These are phyloP conservation scores for Chrysochromulina parva DNA, from an alignment of 78 protist species.

Conservation along the genomic window DNA sequence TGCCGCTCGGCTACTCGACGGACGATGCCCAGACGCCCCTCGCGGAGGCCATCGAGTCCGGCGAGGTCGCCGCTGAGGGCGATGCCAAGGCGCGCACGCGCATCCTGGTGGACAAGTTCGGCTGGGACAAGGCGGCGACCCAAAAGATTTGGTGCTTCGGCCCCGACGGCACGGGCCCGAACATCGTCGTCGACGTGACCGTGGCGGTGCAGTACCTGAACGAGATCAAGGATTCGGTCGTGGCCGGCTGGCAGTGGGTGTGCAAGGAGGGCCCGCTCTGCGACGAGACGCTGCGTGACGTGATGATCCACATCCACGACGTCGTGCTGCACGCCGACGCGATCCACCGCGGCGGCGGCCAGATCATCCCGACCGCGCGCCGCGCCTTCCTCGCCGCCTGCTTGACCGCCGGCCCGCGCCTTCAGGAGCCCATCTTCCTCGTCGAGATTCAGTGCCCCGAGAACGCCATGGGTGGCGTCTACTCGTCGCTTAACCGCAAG, in stretches of 20 bases:
- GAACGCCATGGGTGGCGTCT: conserved; percentile 92
- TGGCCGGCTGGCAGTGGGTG: conserved; percentile 93
- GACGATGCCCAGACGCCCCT: conserved; percentile 59
- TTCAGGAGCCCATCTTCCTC: conserved; percentile 95
- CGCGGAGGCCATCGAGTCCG: conserved; percentile 83
- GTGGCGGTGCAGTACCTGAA: conserved; percentile 90
- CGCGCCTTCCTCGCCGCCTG: conserved; percentile 83
- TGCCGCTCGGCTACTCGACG: conserved; percentile 85
- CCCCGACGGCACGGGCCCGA: conserved; percentile 95
- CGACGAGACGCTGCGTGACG: conserved; percentile 97
- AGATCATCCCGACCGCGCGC: conserved; percentile 88
- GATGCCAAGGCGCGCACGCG: conserved; percentile 86
- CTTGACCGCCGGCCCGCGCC: conserved; percentile 84
- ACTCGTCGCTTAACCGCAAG: conserved; percentile 83
- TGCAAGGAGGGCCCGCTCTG: conserved; percentile 94
- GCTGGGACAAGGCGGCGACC: conserved; percentile 82
- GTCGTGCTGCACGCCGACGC: conserved; percentile 98
- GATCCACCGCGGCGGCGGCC: conserved; percentile 93
- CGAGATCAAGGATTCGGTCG: conserved; percentile 96
- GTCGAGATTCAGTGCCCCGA: conserved; percentile 87
- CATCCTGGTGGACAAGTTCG: conserved; percentile 78
- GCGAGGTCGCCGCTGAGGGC: conserved; percentile 51
- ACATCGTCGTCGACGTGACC: conserved; percentile 89
- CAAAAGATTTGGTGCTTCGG: conserved; percentile 97
- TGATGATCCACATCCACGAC: conserved; percentile 88